A percentile compares a stretch with the other conserved stretches of the same genome.
Evolutionary conservation across 2,329 filamentous ascomycete species (phyloP).

Genomic region (Penicillium sp.): DNA sequence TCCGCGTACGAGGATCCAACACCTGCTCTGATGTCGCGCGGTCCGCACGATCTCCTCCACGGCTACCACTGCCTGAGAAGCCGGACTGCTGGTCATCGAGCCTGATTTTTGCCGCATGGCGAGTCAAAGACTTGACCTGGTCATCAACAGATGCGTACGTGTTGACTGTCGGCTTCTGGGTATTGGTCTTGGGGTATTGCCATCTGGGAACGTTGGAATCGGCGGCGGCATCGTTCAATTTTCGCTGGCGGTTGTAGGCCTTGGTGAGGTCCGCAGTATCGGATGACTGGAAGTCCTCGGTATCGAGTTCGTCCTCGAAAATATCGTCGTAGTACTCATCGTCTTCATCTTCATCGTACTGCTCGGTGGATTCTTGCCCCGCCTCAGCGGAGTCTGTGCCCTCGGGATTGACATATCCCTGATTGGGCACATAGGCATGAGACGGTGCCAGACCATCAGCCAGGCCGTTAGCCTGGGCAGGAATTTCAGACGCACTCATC

Average conservation of each 20-base stretch:
- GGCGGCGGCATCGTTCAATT: constrained; percentile 53
- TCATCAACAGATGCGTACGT: constrained; percentile 77
- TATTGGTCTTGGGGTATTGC: constrained; percentile 66
- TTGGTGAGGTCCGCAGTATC: constrained; percentile 70
- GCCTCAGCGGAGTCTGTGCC: constrained; percentile 31
- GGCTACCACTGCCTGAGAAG: constrained; percentile 44
- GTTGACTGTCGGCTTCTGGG: constrained; percentile 74
- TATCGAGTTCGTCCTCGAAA: constrained; percentile 51
- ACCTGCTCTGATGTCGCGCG: constrained; percentile 93
- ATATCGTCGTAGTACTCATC: constrained; percentile 61
- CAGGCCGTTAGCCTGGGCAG: constrained; percentile 25
- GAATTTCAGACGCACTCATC: constrained; percentile 26
- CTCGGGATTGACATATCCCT: constrained; percentile 44
- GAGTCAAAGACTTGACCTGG: constrained; percentile 76
- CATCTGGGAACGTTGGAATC: constrained; percentile 50
- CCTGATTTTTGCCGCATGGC: constrained; percentile 79
- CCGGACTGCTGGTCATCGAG: constrained; percentile 61
- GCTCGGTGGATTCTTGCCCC: constrained; percentile 30
- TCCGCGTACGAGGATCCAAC: constrained; percentile 84
- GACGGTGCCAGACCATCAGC: constrained; percentile 46
- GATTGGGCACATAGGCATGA: constrained; percentile 48
- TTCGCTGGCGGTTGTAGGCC: constrained; percentile 79
- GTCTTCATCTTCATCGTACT: constrained; percentile 47
- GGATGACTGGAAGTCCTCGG: constrained; percentile 53
- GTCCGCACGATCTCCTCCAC: constrained; percentile 70